These are phyloP conservation scores for Talaromyces sp. DNA, from an alignment of 2,329 filamentous ascomycete species.

Conservation along the genomic window DNA sequence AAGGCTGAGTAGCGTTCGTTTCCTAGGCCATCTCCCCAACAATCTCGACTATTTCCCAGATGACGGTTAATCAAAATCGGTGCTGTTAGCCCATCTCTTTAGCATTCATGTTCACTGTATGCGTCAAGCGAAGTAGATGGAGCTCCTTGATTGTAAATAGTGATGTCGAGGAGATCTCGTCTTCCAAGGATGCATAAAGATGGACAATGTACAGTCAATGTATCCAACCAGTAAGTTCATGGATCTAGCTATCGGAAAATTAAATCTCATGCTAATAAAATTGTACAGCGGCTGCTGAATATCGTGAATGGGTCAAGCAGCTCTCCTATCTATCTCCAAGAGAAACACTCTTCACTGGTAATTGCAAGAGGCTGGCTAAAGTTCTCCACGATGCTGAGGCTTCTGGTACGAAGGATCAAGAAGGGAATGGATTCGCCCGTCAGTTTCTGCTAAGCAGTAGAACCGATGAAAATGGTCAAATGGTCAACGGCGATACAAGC, in stretches of 20 bases:
- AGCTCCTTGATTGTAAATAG: not conserved
- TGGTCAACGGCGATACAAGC: not conserved
- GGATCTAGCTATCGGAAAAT: not conserved
- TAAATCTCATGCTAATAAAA: not conserved
- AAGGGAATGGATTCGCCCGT: not conserved
- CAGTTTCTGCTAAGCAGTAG: not conserved
- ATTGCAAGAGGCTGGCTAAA: not conserved
- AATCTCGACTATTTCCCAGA: not conserved
- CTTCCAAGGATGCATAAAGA: not conserved
- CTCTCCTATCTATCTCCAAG: not conserved
- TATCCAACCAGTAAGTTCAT: not conserved
- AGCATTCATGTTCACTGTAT: not conserved
- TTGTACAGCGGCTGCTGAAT: not conserved
- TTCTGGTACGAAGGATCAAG: not conserved
- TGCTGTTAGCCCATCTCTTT: not conserved
- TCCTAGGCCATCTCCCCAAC: not conserved
- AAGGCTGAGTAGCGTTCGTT: not conserved
- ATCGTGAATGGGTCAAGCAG: not conserved
- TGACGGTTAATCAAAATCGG: not conserved
- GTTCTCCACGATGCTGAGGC: not conserved
- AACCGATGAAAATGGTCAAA: not conserved
- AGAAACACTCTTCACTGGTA: not conserved
- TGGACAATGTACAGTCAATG: not conserved
- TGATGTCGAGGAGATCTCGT: not conserved
- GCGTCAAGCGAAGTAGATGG: not conserved